Conservation (phyloP, 2,329 filamentous ascomycete species). For the Aspergillus awamori region DNA sequence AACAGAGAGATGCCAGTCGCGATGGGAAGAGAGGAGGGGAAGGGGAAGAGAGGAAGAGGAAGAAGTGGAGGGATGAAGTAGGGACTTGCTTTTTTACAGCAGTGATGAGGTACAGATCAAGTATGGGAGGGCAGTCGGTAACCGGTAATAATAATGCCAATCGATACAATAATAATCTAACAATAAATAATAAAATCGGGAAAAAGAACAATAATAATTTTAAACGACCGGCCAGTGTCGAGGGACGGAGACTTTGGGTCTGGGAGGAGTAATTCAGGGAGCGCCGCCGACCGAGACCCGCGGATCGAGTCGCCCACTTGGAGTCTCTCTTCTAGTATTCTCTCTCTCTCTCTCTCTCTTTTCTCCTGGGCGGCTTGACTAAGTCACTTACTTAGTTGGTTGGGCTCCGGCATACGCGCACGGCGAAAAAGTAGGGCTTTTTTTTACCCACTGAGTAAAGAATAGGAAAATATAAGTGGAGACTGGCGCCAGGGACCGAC, state of each 20-base stretch:
- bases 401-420: conserved; percentile 19
- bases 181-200: conserved; percentile 16
- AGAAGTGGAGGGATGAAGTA: conserved; percentile 24
- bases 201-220: conserved; percentile 18
- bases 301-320: conserved; percentile 18
- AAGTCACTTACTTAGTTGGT: conserved; percentile 10
- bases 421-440: conserved; percentile 22
- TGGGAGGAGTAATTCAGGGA: conserved; percentile 27
- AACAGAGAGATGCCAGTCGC: conserved; percentile 21
- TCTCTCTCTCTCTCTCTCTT: neutral
- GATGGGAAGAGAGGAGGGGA: conserved; percentile 19
- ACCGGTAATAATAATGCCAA: conserved; percentile 21
- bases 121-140: conserved; percentile 10
- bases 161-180: conserved; percentile 21
- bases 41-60: conserved; percentile 30
- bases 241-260: conserved; percentile 14
- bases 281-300: conserved; percentile 23
- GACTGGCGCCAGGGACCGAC: conserved; percentile 26
- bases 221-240: conserved; percentile 10
- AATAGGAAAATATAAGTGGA: conserved; percentile 20
- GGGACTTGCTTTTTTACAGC: conserved; percentile 27
- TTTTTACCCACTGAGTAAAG: neutral
- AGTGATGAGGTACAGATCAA: conserved; percentile 17
- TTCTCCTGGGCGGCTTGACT: conserved; percentile 4
- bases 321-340: neutral